Conservation (phyloP, 176 grass and related monocot species). For the Cenchrus purpureus region DNA sequence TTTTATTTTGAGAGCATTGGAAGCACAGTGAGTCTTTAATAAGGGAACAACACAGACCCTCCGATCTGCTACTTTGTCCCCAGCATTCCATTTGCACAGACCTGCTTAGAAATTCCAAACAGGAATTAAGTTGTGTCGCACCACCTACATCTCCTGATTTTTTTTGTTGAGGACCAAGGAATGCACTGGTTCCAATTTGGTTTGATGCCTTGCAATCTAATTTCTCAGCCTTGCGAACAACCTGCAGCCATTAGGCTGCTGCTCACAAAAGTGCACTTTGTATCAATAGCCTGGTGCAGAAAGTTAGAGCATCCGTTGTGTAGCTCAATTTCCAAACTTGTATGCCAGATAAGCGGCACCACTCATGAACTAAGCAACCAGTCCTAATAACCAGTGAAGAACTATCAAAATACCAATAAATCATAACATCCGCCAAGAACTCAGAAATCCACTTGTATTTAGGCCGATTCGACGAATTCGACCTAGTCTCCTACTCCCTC, state of each 20-base stretch:
- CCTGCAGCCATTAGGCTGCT: background rate
- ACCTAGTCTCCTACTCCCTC: background rate
- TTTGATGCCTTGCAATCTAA: background rate
- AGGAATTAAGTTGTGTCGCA: background rate
- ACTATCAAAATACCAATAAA: background rate
- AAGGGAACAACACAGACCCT: background rate
- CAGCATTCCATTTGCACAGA: background rate
- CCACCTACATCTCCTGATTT: background rate
- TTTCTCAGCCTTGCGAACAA: background rate
- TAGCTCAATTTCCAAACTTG: background rate
- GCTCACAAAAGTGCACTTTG: background rate
- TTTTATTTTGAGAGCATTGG: background rate
- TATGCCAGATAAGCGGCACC: background rate
- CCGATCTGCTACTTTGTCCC: background rate
- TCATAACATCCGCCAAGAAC: background rate
- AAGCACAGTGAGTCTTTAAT: background rate
- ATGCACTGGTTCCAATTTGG: background rate
- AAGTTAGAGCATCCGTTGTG: background rate
- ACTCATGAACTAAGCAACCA: background rate
- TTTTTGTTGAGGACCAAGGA: background rate
- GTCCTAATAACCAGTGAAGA: background rate
- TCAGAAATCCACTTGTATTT: background rate
- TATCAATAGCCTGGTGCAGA: background rate
- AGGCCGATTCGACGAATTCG: background rate
- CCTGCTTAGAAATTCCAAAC: slow-evolving; percentile 16